phyloP scores from a whole-genome alignment of 768 basidiomycete species.

The Porphyrellus cyaneotinctus region DNA sequence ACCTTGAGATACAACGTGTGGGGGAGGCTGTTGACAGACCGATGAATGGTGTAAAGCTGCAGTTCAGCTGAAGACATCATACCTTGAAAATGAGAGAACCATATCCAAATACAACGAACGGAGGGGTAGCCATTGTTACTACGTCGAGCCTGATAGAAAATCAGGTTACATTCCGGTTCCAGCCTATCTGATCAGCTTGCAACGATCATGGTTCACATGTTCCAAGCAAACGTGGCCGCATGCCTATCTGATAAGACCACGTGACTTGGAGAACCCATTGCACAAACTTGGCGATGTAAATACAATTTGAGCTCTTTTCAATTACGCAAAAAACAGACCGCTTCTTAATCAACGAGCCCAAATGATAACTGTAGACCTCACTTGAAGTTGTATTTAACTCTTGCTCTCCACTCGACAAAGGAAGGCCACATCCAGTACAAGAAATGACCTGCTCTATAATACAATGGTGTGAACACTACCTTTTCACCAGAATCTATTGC shows the following conservation, averaged over 20 bases:
- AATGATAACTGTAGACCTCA: slow-evolving; percentile 5
- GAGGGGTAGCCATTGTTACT: slow-evolving; percentile 14
- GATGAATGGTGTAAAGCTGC: background rate
- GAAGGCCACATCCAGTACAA: slow-evolving; percentile 64
- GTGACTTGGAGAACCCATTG: background rate
- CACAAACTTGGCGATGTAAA: background rate
- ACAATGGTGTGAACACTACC: slow-evolving; percentile 53
- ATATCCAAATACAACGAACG: slow-evolving; percentile 85
- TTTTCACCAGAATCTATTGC: slow-evolving; percentile 59
- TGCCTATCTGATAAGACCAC: background rate
- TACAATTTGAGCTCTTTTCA: background rate
- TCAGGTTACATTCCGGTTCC: background rate
- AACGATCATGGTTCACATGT: no score
- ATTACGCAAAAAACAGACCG: no score
- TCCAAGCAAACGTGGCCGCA: no score
- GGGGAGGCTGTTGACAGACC: slow-evolving; percentile 59
- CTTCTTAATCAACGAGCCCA: no score
- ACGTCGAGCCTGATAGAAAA: background rate
- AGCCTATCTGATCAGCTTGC: background rate
- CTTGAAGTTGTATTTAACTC: slow-evolving; percentile 61
- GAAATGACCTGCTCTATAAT: slow-evolving; percentile 46
- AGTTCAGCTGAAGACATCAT: background rate
- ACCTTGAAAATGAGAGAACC: slow-evolving; percentile 92
- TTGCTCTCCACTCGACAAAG: slow-evolving; percentile 54
- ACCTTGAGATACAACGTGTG: slow-evolving; percentile 72